Evolutionary conservation across 192 early-diverging fungal genomes (phyloP), one percentile per base, ranked within the genome.

Genomic region (Backusella tuberculispora): DNA sequence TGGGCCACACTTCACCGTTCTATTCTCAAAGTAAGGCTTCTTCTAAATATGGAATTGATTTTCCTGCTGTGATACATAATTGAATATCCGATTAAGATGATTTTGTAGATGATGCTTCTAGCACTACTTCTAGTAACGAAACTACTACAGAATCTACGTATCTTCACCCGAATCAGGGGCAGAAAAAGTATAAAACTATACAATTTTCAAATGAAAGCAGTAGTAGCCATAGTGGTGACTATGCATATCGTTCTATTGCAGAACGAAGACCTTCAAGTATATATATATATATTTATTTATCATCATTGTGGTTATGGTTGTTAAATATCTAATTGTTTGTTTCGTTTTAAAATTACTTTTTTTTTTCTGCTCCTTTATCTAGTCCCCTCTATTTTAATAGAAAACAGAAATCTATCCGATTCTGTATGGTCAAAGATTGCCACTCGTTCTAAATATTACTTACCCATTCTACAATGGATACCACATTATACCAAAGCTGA

Each of bases 381-480:
- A 66, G 65, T 66, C 38, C 65, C 65, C 7, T 66, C 65, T 42
- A 66, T 66, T 66, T 6, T 41, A n/a, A 66, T 40, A 40, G 37
- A 66, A 41, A 70, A 64, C 13, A 68, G 40, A 21, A 42, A 21
- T n/a, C 70, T 38, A 6, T 43, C 56, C 40, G 70, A 72, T 43
- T 65, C 56, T 21, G 4, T 19, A 43, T 67, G 38, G 38, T 24
- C 66, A 21, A 82, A 50, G 2, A 85, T 88, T 74, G 74, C 66
- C 63, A 91, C 86, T 3, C 86, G 95, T 10, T 66, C 93, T 40
- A 89, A 90, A 50, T 96, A 97, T 85, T 98, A 97, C 76, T 89
- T 98, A 48, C 96, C 96, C n/a, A 88, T 96, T n/a, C 80, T 94
- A 43, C 88, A 91, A 12, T 98, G 96, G 96, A 81, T 97, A 21